Evolutionary conservation across 768 basidiomycete genomes (phyloP).

Genomic region (Hygrophoropsis aurantiaca): DNA sequence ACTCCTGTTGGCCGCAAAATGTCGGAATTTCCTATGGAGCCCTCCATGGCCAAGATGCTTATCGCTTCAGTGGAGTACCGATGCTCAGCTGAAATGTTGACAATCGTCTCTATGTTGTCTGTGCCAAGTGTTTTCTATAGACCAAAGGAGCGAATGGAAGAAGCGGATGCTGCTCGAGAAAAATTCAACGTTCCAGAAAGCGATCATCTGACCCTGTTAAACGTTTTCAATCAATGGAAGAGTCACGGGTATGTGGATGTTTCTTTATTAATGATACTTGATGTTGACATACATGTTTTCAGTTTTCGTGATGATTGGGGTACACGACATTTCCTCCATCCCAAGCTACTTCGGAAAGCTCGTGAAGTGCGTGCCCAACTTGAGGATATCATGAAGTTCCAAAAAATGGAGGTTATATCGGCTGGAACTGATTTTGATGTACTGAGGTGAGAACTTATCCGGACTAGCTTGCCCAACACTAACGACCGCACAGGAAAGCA

Average conservation of each 20-base stretch:
- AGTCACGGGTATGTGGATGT: slow-evolving; percentile 72
- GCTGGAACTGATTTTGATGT: slow-evolving; percentile 95
- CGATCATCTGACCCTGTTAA: slow-evolving; percentile 92
- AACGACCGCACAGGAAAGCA: slow-evolving; percentile 65
- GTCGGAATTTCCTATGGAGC: slow-evolving; percentile 99
- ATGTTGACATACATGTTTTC: slow-evolving; percentile 2
- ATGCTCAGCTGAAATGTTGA: slow-evolving; percentile 95
- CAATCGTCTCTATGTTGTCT: slow-evolving; percentile 98
- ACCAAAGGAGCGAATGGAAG: slow-evolving; percentile 96
- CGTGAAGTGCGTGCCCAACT: slow-evolving; percentile 94
- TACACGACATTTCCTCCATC: slow-evolving; percentile 93
- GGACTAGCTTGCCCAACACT: neutral
- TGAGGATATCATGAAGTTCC: slow-evolving; percentile 99
- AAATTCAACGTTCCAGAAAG: slow-evolving; percentile 99
- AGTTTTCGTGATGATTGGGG: slow-evolving; percentile 95
- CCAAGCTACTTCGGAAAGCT: slow-evolving; percentile 91
- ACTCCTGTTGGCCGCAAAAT: slow-evolving; percentile 92
- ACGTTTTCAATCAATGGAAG: slow-evolving; percentile 99
- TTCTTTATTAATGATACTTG: neutral
- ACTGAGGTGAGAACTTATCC: slow-evolving; percentile 50
- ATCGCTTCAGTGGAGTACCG: slow-evolving; percentile 88
- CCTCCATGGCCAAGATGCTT: slow-evolving; percentile 98
- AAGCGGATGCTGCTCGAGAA: slow-evolving; percentile 95
- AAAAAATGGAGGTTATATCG: slow-evolving; percentile 92
- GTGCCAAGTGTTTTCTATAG: slow-evolving; percentile 98